Conservation (phyloP, 2,329 filamentous ascomycete genomes). For the Colletotrichum eleusines region DNA sequence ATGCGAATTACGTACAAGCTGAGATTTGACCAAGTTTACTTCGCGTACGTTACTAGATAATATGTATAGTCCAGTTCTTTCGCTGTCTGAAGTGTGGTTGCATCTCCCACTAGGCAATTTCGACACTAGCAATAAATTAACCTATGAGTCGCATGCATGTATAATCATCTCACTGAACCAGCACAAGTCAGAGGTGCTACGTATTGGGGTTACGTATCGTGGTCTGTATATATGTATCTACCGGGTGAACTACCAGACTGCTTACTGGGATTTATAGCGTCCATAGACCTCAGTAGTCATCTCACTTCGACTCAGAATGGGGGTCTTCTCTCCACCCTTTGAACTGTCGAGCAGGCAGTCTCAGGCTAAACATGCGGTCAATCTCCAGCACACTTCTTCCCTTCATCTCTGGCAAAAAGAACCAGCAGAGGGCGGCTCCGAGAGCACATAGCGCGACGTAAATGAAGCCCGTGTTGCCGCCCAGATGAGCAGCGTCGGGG, state of each 20-base stretch:
- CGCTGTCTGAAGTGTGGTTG: neutral
- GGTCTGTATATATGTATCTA: too few relatives aligned
- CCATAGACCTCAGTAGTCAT: too few relatives aligned
- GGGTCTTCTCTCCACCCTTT: slow-evolving; percentile 50
- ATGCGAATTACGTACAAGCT: neutral
- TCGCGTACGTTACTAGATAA: neutral
- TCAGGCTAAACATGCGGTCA: slow-evolving; percentile 68
- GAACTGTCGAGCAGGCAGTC: slow-evolving; percentile 65
- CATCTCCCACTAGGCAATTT: neutral
- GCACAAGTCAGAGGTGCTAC: too few relatives aligned
- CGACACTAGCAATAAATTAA: neutral
- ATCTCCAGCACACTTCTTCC: slow-evolving; percentile 58
- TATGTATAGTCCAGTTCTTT: neutral
- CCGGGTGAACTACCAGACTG: too few relatives aligned
- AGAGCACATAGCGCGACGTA: slow-evolving; percentile 52
- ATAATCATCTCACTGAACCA: neutral
- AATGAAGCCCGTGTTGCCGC: slow-evolving; percentile 55
- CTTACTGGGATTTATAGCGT: too few relatives aligned
- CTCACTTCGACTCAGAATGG: neutral
- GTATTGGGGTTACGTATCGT: too few relatives aligned
- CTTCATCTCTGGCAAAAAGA: slow-evolving; percentile 65
- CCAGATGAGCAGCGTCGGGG: slow-evolving; percentile 51
- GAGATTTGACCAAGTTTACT: neutral
- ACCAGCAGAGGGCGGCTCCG: slow-evolving; percentile 54
- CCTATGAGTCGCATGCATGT: neutral